Evolutionary conservation across 2,329 filamentous ascomycete species (phyloP), one percentile per base, ranked within the genome.

Genomic region (Thielaviopsis ethacetica): DNA sequence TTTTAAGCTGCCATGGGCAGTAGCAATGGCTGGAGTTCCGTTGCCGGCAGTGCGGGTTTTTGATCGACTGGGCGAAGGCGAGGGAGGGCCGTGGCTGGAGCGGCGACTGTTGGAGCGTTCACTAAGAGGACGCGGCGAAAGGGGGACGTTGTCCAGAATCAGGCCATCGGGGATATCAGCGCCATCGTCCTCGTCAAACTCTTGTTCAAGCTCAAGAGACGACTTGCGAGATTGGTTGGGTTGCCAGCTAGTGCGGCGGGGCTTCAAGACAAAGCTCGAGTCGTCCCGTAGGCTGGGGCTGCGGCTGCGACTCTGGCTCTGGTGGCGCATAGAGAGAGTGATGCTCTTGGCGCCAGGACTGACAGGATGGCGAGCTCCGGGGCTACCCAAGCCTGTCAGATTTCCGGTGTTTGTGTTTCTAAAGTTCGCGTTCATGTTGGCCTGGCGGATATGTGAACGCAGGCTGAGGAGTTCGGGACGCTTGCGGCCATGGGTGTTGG

Each of bases 151-250:
- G 71, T 88, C 86, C 53, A 93, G 78, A 57, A 90, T 78, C 24
- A 87, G 79, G 58, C 88, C 86, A 26, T 91, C 86, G 0, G 88
- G 88, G 30, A 93, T 84, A 60, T 88, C 82, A 66, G 90, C 86
- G 58, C 83, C 84, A 57, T 81, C 83, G 58, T 90, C 85, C 56
- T 85, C 81, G 64, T 88, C 83, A 62, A 79, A 91, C 67, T 91
- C 87, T 58, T 81, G 79, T 67, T 93, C 88, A 57, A 89, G 74
- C 65, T 91, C 82, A 61, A 83, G 72, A 0, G 80, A 76, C 0
- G 84, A 82, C 68, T 89, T 91, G 60, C 84, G 76, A 50, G 81
- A 76, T 5, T 74, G 72, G 52, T 74, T 79, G 0, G 83, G 78
- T 68, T 89, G 85, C 86, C 85, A 91, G 74, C 78, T 90, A 69